Evolutionary conservation across 768 basidiomycete species (phyloP), one percentile per base, ranked within the genome.

Genomic region (Cyclocybe cylindracea): DNA sequence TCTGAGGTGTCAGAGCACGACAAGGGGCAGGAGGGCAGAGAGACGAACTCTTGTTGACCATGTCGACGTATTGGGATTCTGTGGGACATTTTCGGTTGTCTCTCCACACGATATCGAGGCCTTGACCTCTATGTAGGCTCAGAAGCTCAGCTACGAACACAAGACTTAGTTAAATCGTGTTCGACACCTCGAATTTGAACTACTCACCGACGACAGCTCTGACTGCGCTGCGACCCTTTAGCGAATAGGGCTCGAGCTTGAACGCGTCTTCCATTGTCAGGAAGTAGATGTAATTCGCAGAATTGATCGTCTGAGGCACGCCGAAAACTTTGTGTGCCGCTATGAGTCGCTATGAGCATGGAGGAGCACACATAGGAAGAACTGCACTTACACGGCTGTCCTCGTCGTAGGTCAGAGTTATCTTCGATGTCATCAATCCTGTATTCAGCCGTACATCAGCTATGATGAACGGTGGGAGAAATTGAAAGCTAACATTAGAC

Each of bases 391-490:
- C 87, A 88, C 61, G 94, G 93, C 33, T 82, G 75, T 1, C 94
- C 94, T 56, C 94, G 70, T 10, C 92, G 78, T 31, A 94, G 76
- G 57, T 89, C 86, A 0, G 88, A 86, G 44, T 86, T 87, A 57
- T 94, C 92, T 65, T 94, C 88, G 39, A 94, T 94, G 64, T 94
- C 92, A 63, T 94, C 92, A 60, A 94, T 78, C 58, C 91, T 94
- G 65, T 7, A 48, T 83, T 91, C 58, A 95, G 94, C 18, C 95
- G 73, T 91, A 92, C 94, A 58, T 80, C 82, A 34, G 96, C 87
- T 48, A 95, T 80, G 49, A 75, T 76, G 5, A 78, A 94, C 94
- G 96, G 1, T 67, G 32, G 58, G 96, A 92, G 24, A 24, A 5
- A 24, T 24, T 5, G 24, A 24, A 24, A 24, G 24, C 24, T 24